A percentile compares a stretch with the other conserved stretches of the same genome.
phyloP scores from a whole-genome alignment of 2,329 filamentous ascomycete genomes.

The Aspergillus puulaauensis region DNA sequence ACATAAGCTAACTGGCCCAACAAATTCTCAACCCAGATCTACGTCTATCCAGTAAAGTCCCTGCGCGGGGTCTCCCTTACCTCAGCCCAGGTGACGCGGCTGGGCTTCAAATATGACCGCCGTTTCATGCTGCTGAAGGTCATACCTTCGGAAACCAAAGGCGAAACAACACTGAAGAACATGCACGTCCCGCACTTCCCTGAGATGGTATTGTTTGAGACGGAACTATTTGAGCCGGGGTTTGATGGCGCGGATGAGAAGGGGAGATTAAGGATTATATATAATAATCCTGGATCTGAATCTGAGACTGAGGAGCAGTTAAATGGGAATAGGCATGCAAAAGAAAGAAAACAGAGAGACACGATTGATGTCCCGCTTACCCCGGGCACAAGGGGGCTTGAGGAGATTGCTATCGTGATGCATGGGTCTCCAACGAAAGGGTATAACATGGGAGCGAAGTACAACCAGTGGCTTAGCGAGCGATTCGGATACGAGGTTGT shows the following conservation, averaged over 20 bases:
- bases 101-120: constrained; percentile 66
- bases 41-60: constrained; percentile 73
- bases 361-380: constrained; percentile 57
- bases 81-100: constrained; percentile 55
- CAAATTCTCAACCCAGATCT: constrained; percentile 51
- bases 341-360: constrained; percentile 1
- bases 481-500: constrained; percentile 63
- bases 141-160: constrained; percentile 23
- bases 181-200: constrained; percentile 61
- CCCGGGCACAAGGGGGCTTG: constrained; percentile 50
- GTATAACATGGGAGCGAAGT: constrained; percentile 62
- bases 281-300: constrained; percentile 13
- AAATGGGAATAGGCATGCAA: constrained; percentile 19
- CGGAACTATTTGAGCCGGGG: constrained; percentile 45
- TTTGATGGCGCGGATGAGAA: not conserved
- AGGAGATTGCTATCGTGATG: constrained; percentile 55
- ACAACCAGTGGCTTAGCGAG: constrained; percentile 66
- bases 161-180: constrained; percentile 43
- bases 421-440: constrained; percentile 59
- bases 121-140: constrained; percentile 68
- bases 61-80: constrained; percentile 61
- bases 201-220: constrained; percentile 64
- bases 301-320: constrained; percentile 20
- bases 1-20: not conserved
- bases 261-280: not conserved